These are phyloP conservation scores for Peronospora belbahrii DNA, from an alignment of 352 stramenopile species.

Conservation along the genomic window DNA sequence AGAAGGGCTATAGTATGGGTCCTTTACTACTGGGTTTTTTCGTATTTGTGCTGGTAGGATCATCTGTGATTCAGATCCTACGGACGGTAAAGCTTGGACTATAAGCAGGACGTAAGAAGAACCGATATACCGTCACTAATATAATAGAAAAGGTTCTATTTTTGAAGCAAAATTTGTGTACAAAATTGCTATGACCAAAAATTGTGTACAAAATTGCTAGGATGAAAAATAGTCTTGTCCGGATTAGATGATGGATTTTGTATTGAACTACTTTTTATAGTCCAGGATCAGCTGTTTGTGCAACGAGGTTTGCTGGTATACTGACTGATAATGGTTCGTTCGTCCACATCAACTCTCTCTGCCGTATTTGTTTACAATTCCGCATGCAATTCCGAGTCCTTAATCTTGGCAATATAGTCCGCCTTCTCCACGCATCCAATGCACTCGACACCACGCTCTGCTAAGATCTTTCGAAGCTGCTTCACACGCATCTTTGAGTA, in stretches of 20 bases:
- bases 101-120: too few species aligned
- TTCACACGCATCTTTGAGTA: constrained; percentile 93
- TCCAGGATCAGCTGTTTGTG: not conserved
- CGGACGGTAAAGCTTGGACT: constrained; percentile 66
- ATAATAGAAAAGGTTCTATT: constrained; percentile 21
- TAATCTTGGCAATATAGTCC: constrained; percentile 92
- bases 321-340: too few species aligned
- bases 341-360: too few species aligned
- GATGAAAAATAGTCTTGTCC: too few species aligned
- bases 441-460: constrained; percentile 88
- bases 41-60: constrained; percentile 82
- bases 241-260: not conserved
- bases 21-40: constrained; percentile 81
- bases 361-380: constrained; percentile 59
- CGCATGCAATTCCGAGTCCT: constrained; percentile 84
- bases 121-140: constrained; percentile 20
- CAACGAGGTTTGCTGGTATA: not conserved
- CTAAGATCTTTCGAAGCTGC: constrained; percentile 92
- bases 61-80: constrained; percentile 82
- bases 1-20: constrained; percentile 65
- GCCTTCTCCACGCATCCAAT: constrained; percentile 91
- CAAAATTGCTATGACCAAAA: not conserved
- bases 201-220: not conserved
- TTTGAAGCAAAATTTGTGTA: not conserved
- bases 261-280: too few species aligned